Evolutionary conservation across 768 basidiomycete species (phyloP), one percentile per base, ranked within the genome.

Genomic region (Phlebiopsis flavidoalba): DNA sequence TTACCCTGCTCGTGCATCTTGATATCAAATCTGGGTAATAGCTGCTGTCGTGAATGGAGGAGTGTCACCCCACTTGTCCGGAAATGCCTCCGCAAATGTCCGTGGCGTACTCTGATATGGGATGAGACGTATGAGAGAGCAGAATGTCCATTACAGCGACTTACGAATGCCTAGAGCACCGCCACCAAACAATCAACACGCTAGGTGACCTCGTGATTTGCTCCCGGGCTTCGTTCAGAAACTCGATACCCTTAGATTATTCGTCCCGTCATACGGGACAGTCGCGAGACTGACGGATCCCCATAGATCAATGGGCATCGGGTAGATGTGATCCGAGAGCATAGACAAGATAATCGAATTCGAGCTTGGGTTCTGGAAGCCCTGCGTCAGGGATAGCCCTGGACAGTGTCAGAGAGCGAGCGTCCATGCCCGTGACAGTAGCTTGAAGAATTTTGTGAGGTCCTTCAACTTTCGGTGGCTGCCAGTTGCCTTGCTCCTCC

Each of bases 161-260:
- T 65, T 67, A 87, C 86, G 85, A 24, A 89, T 83, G 3, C 88
- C 89, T 5, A 89, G 78, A 0, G 88, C 86, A 1, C 89, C 89
- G 12, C 86, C 88, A 0, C 89, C 89, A 1, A n/a, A 89, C 80
- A 11, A 90, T 78, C 7, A 89, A 77, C 3, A 90, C 76, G 47
- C 77, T 81, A 0, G 70, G 72, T 0, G 85, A 78, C 1, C 68
- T 70, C 52, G 77, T 71, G 52, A 89, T 76, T 1, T 74, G 70
- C 40, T 70, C 68, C 66, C 88, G 87, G 54, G 77, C 76, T 17
- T 72, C 69, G 61, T 73, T 75, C 47, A 87, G 72, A 77, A 81
- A 86, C 1, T 71, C 73, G 21, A 84, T 74, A 0, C 79, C 80
- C 59, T 81, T 80, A 0, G 68, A 15, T 67, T n/a, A n/a, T 85